A percentile compares a stretch with the other conserved stretches of the same genome.
phyloP scores from a whole-genome alignment of 179 eudicot genomes.

The Spinacia oleracea region DNA sequence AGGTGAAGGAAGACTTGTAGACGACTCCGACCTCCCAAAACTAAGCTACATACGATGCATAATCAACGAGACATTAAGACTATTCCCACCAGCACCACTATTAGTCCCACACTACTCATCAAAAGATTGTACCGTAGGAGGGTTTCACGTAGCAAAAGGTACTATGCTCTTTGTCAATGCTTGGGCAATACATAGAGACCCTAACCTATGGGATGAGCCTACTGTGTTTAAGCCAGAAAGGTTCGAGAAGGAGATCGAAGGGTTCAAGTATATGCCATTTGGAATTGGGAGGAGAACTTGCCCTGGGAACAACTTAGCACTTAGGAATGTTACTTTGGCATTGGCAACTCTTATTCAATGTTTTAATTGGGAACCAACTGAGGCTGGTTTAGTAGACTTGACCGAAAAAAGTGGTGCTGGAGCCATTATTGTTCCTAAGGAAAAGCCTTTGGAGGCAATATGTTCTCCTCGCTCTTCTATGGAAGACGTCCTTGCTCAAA shows the following conservation, averaged over 20 bases:
- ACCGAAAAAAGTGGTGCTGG: neutral
- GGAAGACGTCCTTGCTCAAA: neutral
- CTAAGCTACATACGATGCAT: neutral
- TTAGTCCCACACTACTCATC: slow-evolving; percentile 14
- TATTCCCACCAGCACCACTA: slow-evolving; percentile 17
- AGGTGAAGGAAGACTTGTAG: neutral
- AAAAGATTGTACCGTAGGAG: slow-evolving; percentile 4
- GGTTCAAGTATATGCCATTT: slow-evolving; percentile 16
- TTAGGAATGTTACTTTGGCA: neutral
- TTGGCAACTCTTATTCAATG: slow-evolving; percentile 8
- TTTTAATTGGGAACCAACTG: slow-evolving; percentile 11
- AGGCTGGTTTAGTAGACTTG: neutral
- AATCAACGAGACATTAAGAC: slow-evolving; percentile 5
- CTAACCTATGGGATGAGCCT: slow-evolving; percentile 9
- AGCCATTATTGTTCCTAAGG: neutral
- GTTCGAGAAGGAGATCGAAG: slow-evolving; percentile 8
- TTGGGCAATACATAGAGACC: slow-evolving; percentile 14
- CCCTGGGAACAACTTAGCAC: slow-evolving; percentile 11
- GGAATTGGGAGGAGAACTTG: slow-evolving; percentile 12
- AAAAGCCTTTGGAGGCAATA: slow-evolving; percentile 8
- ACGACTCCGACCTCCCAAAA: slow-evolving; percentile 3
- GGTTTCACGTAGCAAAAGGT: neutral
- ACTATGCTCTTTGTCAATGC: slow-evolving; percentile 1
- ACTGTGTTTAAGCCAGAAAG: slow-evolving; percentile 7
- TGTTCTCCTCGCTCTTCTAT: slow-evolving; percentile 6